Conservation (phyloP, 2,329 filamentous ascomycete genomes). For the Phoma sp. region DNA sequence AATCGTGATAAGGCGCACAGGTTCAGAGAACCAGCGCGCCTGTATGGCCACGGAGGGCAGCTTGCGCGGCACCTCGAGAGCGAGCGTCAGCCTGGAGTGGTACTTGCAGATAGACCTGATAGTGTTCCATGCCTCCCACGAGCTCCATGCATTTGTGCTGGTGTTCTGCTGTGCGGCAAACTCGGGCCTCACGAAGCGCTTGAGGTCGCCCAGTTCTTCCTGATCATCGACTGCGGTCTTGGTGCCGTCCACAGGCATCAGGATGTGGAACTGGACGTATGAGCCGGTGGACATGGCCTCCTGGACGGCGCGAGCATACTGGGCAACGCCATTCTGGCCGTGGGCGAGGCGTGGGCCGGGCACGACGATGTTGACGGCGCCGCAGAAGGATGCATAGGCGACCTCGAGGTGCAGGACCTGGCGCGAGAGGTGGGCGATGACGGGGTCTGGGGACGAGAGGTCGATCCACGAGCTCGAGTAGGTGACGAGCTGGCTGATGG, state of each 20-base stretch:
- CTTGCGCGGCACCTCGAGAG: conserved; percentile 64
- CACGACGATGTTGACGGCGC: conserved; percentile 81
- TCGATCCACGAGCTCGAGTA: conserved; percentile 94
- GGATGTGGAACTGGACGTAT: conserved; percentile 80
- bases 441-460: conserved; percentile 79
- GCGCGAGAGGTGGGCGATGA: conserved; percentile 84
- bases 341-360: conserved; percentile 75
- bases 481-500: conserved; percentile 76
- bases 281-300: conserved; percentile 78
- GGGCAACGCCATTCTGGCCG: conserved; percentile 64
- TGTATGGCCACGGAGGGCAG: conserved; percentile 65
- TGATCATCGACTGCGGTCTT: conserved; percentile 62
- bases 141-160: conserved; percentile 71
- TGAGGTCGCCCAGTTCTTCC: conserved; percentile 61
- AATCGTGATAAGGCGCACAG: conserved; percentile 64
- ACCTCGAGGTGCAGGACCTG: conserved; percentile 92
- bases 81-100: conserved; percentile 77
- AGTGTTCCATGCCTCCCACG: conserved; percentile 94
- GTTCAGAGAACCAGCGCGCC: conserved; percentile 70
- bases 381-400: conserved; percentile 94
- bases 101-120: conserved; percentile 89
- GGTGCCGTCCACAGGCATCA: conserved; percentile 83
- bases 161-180: conserved; percentile 45
- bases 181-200: conserved; percentile 54
- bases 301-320: conserved; percentile 84